A percentile compares a stretch with the other conserved stretches of the same genome.
phyloP scores from a whole-genome alignment of 2,329 filamentous ascomycete species.

The Botrytis byssoidea region DNA sequence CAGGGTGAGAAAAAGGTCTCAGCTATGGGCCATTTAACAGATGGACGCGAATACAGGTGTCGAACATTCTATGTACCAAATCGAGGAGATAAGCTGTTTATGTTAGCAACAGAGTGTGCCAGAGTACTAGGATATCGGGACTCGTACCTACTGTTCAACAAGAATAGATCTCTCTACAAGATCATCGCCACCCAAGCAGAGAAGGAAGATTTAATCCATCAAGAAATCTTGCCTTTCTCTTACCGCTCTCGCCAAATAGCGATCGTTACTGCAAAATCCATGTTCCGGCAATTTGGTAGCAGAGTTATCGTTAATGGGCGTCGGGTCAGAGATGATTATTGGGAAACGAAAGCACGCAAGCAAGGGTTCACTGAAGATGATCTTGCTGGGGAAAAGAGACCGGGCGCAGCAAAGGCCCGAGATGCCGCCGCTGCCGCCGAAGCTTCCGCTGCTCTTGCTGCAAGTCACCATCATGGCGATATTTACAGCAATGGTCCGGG shows the following conservation, averaged over 20 bases:
- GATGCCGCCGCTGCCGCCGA: conserved; percentile 68
- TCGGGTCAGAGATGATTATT: conserved; percentile 94
- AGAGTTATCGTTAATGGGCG: conserved; percentile 87
- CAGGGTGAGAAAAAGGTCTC: conserved; percentile 93
- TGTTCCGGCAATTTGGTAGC: conserved; percentile 98
- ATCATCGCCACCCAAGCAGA: conserved; percentile 95
- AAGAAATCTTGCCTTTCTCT: conserved; percentile 95
- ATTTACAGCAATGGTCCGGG: conserved; percentile 76
- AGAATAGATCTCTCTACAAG: conserved; percentile 94
- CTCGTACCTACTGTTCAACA: conserved; percentile 98
- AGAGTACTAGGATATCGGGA: conserved; percentile 91
- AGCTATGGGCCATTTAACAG: conserved; percentile 75
- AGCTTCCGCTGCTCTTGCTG: conserved; percentile 52
- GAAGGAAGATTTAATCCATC: conserved; percentile 92
- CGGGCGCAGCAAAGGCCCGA: conserved; percentile 83
- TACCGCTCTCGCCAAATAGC: conserved; percentile 98
- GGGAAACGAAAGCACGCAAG: conserved; percentile 95
- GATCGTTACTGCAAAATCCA: conserved; percentile 94
- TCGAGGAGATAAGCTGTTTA: conserved; percentile 90
- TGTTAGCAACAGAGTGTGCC: conserved; percentile 97
- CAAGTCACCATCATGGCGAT: conserved; percentile 77
- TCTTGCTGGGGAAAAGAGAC: conserved; percentile 90
- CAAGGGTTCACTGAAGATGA: conserved; percentile 98
- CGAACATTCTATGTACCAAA: conserved; percentile 91
- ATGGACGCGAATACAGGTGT: conserved; percentile 85